Conservation (phyloP, 2,329 filamentous ascomycete genomes). For the Ceratocystis alfenasii region DNA sequence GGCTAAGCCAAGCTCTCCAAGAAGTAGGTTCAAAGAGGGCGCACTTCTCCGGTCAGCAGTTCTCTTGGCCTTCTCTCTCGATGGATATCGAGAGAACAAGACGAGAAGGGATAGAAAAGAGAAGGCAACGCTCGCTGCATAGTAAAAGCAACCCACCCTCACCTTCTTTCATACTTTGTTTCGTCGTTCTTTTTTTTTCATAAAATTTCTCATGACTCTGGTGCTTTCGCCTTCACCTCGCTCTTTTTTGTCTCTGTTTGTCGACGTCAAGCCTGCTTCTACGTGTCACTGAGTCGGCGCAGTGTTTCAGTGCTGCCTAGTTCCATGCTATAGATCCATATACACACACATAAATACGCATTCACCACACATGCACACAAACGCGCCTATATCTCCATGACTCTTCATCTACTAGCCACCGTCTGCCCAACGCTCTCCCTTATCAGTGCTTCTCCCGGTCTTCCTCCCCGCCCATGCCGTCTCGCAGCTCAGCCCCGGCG, state of each 20-base stretch:
- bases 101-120: neutral
- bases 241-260: neutral
- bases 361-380: neutral
- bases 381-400: neutral
- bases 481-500: slow-evolving; percentile 3
- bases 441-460: neutral
- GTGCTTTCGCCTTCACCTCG: neutral
- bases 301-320: slow-evolving; percentile 1
- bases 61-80: neutral
- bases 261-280: neutral
- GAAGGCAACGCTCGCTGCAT: neutral
- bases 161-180: neutral
- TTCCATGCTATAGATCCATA: neutral
- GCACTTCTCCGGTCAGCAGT: neutral
- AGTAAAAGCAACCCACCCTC: neutral
- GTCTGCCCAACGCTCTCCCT: neutral
- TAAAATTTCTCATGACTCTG: neutral
- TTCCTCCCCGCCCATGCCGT: slow-evolving; percentile 1
- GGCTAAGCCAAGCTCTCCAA: neutral
- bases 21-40: neutral
- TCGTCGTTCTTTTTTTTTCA: neutral
- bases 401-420: neutral
- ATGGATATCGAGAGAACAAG: neutral
- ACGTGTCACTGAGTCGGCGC: neutral
- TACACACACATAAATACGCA: slow-evolving; percentile 6